phyloP scores from a whole-genome alignment of 352 stramenopile species.

The Globisporangium apiculatum region DNA sequence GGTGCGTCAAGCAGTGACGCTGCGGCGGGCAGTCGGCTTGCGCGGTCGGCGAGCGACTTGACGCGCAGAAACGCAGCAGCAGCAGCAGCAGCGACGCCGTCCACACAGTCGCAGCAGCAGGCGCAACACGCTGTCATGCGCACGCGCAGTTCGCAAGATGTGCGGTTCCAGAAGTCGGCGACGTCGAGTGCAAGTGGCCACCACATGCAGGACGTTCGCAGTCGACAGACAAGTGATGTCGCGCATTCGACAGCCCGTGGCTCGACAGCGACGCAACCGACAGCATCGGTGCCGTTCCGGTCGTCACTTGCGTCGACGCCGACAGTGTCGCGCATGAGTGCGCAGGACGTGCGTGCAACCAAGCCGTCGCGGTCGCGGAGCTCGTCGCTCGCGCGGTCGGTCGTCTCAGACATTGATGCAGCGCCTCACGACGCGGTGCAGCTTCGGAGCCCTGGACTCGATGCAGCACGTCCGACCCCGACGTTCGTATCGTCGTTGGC shows the following conservation, averaged over 20 bases:
- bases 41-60: constrained; percentile 8
- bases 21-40: not conserved
- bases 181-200: constrained; percentile 3
- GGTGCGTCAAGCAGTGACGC: not conserved
- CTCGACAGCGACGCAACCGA: not conserved
- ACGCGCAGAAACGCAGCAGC: not conserved
- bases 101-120: not conserved
- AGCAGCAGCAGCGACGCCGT: too few species aligned
- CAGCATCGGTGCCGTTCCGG: not conserved
- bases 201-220: not conserved
- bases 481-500: constrained; percentile 8
- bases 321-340: constrained; percentile 7
- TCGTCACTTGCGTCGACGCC: constrained; percentile 9
- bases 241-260: not conserved
- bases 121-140: not conserved
- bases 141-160: constrained; percentile 41
- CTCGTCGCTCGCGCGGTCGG: constrained; percentile 11
- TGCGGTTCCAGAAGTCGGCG: constrained; percentile 25
- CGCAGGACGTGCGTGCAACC: constrained; percentile 14
- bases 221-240: not conserved
- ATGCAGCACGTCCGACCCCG: not conserved
- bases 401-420: constrained; percentile 9
- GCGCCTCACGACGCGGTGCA: constrained; percentile 6
- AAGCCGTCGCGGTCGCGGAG: constrained; percentile 14
- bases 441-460: constrained; percentile 4